A percentile compares a stretch with the other conserved stretches of the same genome.
Conservation (phyloP, 202 grass and related monocot species). For the Panicum hallii region DNA sequence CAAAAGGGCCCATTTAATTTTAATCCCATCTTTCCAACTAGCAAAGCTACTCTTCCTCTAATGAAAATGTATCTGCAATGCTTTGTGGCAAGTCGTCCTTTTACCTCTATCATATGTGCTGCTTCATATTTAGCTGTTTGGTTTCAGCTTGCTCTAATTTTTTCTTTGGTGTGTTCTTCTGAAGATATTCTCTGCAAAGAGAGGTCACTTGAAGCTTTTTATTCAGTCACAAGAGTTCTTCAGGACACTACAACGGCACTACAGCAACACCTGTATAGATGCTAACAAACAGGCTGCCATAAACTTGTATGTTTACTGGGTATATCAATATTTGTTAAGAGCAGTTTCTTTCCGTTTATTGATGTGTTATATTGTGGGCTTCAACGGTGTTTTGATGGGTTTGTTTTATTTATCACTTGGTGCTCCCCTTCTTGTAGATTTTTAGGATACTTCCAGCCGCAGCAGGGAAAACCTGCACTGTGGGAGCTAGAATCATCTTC, state of each 20-base stretch:
- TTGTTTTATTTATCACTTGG: slow-evolving; percentile 4
- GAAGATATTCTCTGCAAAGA: slow-evolving; percentile 97
- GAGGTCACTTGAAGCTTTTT: slow-evolving; percentile 77
- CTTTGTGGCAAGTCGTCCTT: not conserved
- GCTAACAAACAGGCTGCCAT: slow-evolving; percentile 92
- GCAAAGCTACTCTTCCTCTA: slow-evolving; percentile 29
- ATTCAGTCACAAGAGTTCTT: slow-evolving; percentile 87
- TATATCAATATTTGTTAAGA: slow-evolving; percentile 30
- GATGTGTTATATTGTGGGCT: not conserved
- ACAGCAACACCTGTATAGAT: slow-evolving; percentile 94
- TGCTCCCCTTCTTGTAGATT: slow-evolving; percentile 56
- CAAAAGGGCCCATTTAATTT: slow-evolving; percentile 11
- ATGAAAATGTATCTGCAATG: slow-evolving; percentile 2
- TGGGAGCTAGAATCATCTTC: slow-evolving; percentile 86
- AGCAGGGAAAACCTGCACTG: slow-evolving; percentile 72
- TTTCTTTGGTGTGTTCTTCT: slow-evolving; percentile 45
- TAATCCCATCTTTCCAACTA: slow-evolving; percentile 30
- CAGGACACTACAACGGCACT: slow-evolving; percentile 91
- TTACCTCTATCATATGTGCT: slow-evolving; percentile 26
- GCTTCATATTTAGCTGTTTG: slow-evolving; percentile 31
- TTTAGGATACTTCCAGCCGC: slow-evolving; percentile 83
- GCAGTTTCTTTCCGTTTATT: slow-evolving; percentile 13
- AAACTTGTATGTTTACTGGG: slow-evolving; percentile 79
- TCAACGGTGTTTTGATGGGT: slow-evolving; percentile 9
- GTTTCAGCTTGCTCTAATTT: slow-evolving; percentile 40